Evolutionary conservation across 768 basidiomycete genomes (phyloP), one percentile per base, ranked within the genome.

Genomic region (Macrolepiota albuminosa): DNA sequence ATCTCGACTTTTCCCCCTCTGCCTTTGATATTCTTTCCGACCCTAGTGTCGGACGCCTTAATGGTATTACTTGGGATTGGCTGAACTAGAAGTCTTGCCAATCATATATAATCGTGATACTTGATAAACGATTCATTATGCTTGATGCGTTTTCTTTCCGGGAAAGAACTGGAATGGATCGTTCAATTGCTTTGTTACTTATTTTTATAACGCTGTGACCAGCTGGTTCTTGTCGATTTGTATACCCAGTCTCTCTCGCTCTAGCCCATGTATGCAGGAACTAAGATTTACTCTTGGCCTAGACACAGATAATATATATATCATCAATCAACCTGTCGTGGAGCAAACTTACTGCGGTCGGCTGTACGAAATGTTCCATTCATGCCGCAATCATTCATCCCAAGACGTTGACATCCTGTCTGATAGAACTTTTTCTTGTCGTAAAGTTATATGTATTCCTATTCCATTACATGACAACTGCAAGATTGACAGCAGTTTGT

Each of bases 1-100:
- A 82, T 72, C 79, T 91, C 61, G 89, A 91, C 72, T 78, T 91
- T 62, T 84, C 86, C 11, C 84, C 82, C 6, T 1, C 71, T 7
- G 86, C 86, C 9, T 91, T 91, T 71, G 5, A 64, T 0, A 0
- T 62, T 7, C 75, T 91, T 43, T 82, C 86, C 1, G 61, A 64
- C 58, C 50, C 54, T 13, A 52, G 66, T 37, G 45, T 79, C 10
- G 89, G 89, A 11, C 85, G 87, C 61, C 69, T 91, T 62, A 48
- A 18, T 46, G 68, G 65, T 51, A 69, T 89, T 37, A 67, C 62
- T 8, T 91, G 89, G 87, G 31, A 43, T 21, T 87, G 81, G 79
- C n/a, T 62, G 39, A 40, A 45, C 43, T 34, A 48, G 16, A 33
- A 8, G 29, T 40, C 16, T 50, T 14, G n/a, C 16, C 31, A 21